Evolutionary conservation across 2,329 filamentous ascomycete genomes (phyloP).

Genomic region (Stagonosporopsis cucurbitacearum): DNA sequence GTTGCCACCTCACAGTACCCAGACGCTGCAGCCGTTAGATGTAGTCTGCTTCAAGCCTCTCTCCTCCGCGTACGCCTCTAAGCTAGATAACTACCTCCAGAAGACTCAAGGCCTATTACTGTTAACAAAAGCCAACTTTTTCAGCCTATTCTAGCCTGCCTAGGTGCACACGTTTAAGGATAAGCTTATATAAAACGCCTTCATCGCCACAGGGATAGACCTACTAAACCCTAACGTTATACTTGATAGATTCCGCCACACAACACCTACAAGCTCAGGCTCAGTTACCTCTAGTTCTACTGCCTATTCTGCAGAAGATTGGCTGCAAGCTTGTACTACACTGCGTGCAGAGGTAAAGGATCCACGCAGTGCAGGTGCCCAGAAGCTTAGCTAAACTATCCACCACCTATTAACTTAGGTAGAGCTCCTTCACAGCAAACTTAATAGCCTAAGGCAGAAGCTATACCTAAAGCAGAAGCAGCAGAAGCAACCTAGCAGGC

Average conservation of each 20-base stretch:
- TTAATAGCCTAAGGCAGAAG: too few species aligned
- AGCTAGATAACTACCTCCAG: neutral
- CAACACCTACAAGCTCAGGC: neutral
- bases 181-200: too few species aligned
- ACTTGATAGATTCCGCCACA: neutral
- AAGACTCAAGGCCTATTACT: too few species aligned
- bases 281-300: too few species aligned
- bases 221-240: neutral
- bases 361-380: too few species aligned
- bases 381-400: neutral
- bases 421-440: neutral
- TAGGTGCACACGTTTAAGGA: neutral
- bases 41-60: neutral
- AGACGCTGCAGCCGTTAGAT: neutral
- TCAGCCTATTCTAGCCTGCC: neutral
- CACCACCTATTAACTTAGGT: neutral
- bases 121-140: neutral
- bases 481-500: too few species aligned
- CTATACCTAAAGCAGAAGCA: too few species aligned
- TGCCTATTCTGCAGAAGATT: too few species aligned
- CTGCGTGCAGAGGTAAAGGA: too few species aligned
- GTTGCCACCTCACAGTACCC: too few species aligned
- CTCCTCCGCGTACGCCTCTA: neutral
- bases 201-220: neutral
- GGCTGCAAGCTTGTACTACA: too few species aligned